phyloP scores from a whole-genome alignment of 31 red algal species.

The Endocladia muricata region DNA sequence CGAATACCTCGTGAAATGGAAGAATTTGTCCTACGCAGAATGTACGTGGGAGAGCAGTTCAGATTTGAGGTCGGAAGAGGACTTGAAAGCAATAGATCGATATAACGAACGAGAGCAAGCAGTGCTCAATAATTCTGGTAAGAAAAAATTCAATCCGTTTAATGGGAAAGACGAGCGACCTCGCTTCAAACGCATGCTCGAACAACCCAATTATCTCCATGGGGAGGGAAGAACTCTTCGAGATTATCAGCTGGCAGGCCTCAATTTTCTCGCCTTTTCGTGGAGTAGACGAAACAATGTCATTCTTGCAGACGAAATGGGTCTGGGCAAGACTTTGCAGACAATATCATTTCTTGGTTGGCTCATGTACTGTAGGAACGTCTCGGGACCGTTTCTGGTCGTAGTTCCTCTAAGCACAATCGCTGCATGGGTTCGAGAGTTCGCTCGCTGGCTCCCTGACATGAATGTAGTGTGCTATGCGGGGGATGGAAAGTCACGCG shows the following conservation, averaged over 20 bases:
- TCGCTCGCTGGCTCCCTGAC: slow-evolving; percentile 86
- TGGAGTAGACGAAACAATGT: slow-evolving; percentile 86
- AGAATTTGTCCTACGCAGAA: slow-evolving; percentile 60
- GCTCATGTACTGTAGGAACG: slow-evolving; percentile 67
- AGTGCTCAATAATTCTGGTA: slow-evolving; percentile 28
- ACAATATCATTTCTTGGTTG: slow-evolving; percentile 89
- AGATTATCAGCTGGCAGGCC: slow-evolving; percentile 85
- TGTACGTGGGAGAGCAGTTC: slow-evolving; percentile 80
- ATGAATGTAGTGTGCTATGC: slow-evolving; percentile 88
- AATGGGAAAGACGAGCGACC: slow-evolving; percentile 61
- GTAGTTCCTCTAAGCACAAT: slow-evolving; percentile 96
- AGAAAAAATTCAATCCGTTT: slow-evolving; percentile 87
- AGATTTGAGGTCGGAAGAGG: slow-evolving; percentile 57
- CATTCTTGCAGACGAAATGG: slow-evolving; percentile 98
- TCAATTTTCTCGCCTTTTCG: slow-evolving; percentile 83
- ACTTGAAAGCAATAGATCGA: slow-evolving; percentile 79
- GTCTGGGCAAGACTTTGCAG: slow-evolving; percentile 92
- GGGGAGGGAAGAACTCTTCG: slow-evolving; percentile 84
- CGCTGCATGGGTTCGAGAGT: slow-evolving; percentile 89
- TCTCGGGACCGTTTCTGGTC: slow-evolving; percentile 84
- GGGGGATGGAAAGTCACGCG: slow-evolving; percentile 69
- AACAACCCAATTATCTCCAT: slow-evolving; percentile 76
- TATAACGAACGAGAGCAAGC: slow-evolving; percentile 80
- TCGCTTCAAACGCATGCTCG: slow-evolving; percentile 66
- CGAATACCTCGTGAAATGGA: slow-evolving; percentile 92